phyloP scores from a whole-genome alignment of 2,329 filamentous ascomycete species.

The Lasiodiplodia gonubiensis region DNA sequence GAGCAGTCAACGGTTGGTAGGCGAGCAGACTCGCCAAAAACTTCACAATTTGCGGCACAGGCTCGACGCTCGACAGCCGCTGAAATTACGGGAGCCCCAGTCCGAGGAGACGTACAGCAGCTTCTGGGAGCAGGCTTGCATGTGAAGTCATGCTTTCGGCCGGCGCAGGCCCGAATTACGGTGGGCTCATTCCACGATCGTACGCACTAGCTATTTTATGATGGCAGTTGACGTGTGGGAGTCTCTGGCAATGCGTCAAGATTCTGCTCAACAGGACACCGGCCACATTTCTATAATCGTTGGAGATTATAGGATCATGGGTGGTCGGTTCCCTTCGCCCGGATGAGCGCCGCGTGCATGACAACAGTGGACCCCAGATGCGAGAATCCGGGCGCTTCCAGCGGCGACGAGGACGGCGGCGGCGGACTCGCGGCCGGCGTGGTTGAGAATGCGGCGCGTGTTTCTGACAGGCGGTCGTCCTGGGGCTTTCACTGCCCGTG shows the following conservation, averaged over 20 bases:
- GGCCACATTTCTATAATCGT: conserved; percentile 3
- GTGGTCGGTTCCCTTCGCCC: conserved; percentile 8
- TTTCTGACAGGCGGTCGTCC: not conserved
- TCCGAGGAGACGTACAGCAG: not conserved
- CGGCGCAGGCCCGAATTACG: not conserved
- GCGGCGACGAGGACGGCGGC: not conserved
- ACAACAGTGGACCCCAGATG: conserved; percentile 9
- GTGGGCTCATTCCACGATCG: not conserved
- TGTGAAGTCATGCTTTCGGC: not conserved
- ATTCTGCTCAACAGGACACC: not conserved
- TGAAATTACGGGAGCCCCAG: not conserved
- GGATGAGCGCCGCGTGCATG: conserved; percentile 7
- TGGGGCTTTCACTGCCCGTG: conserved; percentile 13
- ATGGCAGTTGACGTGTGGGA: not conserved
- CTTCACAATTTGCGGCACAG: not conserved
- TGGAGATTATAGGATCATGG: conserved; percentile 6
- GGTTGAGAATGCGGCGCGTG: conserved; percentile 3
- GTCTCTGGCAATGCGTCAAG: not conserved
- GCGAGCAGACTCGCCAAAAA: not conserved
- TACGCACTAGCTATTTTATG: not conserved
- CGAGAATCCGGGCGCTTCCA: not conserved
- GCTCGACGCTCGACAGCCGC: not conserved
- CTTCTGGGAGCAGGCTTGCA: not conserved
- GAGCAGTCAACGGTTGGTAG: not conserved
- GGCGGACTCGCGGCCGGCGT: not conserved